phyloP scores from a whole-genome alignment of 1,284 basidiomycete genomes.

The Testicularia cyperi region DNA sequence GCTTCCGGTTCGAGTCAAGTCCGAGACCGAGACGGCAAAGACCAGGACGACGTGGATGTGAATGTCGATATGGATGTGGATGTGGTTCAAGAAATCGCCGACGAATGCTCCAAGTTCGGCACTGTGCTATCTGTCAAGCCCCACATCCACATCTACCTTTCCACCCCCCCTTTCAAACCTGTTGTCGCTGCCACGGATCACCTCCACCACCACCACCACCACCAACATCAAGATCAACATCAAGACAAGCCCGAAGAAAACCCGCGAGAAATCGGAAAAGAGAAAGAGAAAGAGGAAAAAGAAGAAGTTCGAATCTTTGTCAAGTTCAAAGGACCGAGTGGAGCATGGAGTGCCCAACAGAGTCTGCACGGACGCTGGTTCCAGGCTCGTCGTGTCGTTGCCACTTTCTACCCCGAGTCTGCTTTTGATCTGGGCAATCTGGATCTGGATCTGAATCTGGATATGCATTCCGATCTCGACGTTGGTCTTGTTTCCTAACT shows the following conservation, averaged over 20 bases:
- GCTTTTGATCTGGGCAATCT: too few relatives aligned
- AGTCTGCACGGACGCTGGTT: conserved; percentile 38
- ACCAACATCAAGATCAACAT: too few relatives aligned
- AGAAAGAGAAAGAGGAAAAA: not conserved
- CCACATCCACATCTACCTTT: conserved; percentile 1
- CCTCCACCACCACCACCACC: too few relatives aligned
- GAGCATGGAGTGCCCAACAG: conserved; percentile 41
- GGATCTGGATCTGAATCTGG: too few relatives aligned
- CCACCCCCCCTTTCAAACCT: too few relatives aligned
- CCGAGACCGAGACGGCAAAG: conserved; percentile 7
- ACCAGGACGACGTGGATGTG: not conserved
- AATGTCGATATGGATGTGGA: conserved; percentile 2
- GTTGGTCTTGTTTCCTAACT: too few relatives aligned
- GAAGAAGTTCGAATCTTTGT: conserved; percentile 42
- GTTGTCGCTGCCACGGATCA: too few relatives aligned
- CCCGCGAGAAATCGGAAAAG: too few relatives aligned
- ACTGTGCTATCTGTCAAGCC: conserved; percentile 32
- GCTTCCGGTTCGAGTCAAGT: not conserved
- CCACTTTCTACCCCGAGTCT: too few relatives aligned
- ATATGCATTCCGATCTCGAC: too few relatives aligned
- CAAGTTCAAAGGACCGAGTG: conserved; percentile 44
- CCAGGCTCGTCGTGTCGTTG: too few relatives aligned
- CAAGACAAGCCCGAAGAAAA: too few relatives aligned
- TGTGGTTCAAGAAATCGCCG: conserved; percentile 10
- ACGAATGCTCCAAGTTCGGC: conserved; percentile 46